phyloP scores from a whole-genome alignment of 1,284 basidiomycete species.

The Vanrija sp. region DNA sequence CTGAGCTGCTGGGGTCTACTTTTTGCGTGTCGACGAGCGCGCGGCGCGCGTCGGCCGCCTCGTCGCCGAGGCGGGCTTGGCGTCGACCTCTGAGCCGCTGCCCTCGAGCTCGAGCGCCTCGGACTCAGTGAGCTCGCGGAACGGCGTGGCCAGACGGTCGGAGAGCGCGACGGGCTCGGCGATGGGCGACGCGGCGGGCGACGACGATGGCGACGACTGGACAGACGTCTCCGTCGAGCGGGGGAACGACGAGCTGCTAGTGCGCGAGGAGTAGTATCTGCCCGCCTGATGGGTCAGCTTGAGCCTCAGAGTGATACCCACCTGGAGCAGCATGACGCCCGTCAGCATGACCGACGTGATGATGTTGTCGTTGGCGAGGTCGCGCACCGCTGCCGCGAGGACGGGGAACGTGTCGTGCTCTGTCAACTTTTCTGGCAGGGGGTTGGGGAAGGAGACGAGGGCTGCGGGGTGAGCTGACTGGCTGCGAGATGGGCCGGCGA shows the following conservation, averaged over 20 bases:
- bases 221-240: constrained; percentile 8
- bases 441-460: constrained; percentile 31
- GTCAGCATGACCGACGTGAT: constrained; percentile 48
- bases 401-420: constrained; percentile 34
- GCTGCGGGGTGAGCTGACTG: constrained; percentile 24
- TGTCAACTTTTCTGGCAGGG: constrained; percentile 24
- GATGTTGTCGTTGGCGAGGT: constrained; percentile 45
- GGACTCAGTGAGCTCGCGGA: constrained; percentile 39
- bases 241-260: constrained; percentile 4
- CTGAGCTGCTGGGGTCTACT: too few species aligned
- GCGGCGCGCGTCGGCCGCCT: too few species aligned
- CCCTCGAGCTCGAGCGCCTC: constrained; percentile 33
- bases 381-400: constrained; percentile 34
- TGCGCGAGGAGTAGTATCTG: constrained; percentile 35
- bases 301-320: constrained; percentile 16
- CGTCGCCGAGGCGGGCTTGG: too few species aligned
- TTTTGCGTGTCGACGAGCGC: too few species aligned
- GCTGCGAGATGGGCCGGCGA: not conserved
- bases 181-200: not conserved
- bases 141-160: constrained; percentile 35
- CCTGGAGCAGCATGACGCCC: constrained; percentile 46
- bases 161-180: constrained; percentile 5
- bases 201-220: constrained; percentile 13
- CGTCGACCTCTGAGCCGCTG: too few species aligned
- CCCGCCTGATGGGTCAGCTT: constrained; percentile 28